Conservation (phyloP, 2,329 filamentous ascomycete species). For the Pestalotiopsis sp. region DNA sequence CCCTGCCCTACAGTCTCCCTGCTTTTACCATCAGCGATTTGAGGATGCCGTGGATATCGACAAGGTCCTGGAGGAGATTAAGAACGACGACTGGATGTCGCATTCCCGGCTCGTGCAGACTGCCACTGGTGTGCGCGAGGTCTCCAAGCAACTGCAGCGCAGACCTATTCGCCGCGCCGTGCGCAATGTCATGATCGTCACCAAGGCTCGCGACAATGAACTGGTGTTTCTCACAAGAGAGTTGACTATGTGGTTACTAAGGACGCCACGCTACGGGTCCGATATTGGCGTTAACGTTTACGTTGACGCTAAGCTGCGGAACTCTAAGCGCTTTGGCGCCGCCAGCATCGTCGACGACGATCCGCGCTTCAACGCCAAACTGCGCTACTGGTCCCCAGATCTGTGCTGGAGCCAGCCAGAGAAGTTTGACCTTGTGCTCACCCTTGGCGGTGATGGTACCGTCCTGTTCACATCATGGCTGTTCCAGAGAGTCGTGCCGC, state of each 20-base stretch:
- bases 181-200: constrained; percentile 96
- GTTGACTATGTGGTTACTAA: constrained; percentile 83
- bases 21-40: constrained; percentile 97
- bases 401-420: constrained; percentile 93
- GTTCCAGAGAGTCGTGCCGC: constrained; percentile 87
- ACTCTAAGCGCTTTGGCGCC: constrained; percentile 86
- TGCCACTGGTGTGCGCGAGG: constrained; percentile 90
- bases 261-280: constrained; percentile 85
- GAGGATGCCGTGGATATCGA: constrained; percentile 95
- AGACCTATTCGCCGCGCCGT: constrained; percentile 91
- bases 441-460: constrained; percentile 84
- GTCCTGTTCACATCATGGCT: constrained; percentile 89
- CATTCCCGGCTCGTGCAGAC: constrained; percentile 95
- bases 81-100: constrained; percentile 84
- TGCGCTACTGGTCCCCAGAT: constrained; percentile 95
- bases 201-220: constrained; percentile 94
- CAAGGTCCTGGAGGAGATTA: constrained; percentile 92
- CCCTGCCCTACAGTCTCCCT: constrained; percentile 82
- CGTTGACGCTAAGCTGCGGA: constrained; percentile 92
- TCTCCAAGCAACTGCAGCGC: constrained; percentile 92
- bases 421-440: constrained; percentile 92
- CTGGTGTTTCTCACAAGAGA: constrained; percentile 89
- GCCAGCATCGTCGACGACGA: constrained; percentile 73
- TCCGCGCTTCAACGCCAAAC: constrained; percentile 77
- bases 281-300: constrained; percentile 95